Base-by-base conservation (phyloP, 1,139 yeast genomes). In the Candida mesenterica region DNA sequence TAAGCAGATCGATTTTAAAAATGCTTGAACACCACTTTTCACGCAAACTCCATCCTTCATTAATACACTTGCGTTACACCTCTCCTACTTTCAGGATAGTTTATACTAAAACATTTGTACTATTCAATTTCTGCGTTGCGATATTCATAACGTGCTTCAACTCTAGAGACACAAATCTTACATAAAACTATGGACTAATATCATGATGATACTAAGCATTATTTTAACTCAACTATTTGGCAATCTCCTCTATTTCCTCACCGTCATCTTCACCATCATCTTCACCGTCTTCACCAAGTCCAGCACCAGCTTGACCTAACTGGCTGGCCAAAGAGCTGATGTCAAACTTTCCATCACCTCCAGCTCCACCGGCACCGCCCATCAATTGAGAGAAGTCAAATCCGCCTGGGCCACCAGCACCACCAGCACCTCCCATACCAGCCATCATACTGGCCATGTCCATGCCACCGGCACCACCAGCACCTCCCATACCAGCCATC, bases 301-400 rank as follows among this genome's bases (percentile, higher is more conserved):
- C 50, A 28, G 49, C 56, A 40, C 69, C 70, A 30, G 68, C 70
- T 48, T 62, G 65, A 30, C 73, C 73, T 52, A 68, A 65, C 58
- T 67, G 72, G 44, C 68, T 61, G 28, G 73, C 72, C 46, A 68
- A 65, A 30, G 61, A 47, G 40, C 64, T 61, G 43, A 65, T 59
- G 35, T 54, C 58, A 22, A 53, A 52, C 37, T 53, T 45, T 15
- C 50, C 53, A 10, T 42, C 62, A 13, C 60, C 61, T 23, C 59
- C 54, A 24, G 50, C 46, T 28, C 68, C 69, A 32, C 49, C 50
- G 32, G 49, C 51, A 15, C 63, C 67, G 17, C 46, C 48, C 35
- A 56, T 53, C 40, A 50, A 39, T 33, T 48, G 46, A 9, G 53
- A 40, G 25, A 52, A 50, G 34, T 52, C 59, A 33, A 53, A 43